A percentile compares a stretch with the other conserved stretches of the same genome.
These are phyloP conservation scores for Phytomonas serpens DNA, from an alignment of 208 protist species.

Conservation along the genomic window DNA sequence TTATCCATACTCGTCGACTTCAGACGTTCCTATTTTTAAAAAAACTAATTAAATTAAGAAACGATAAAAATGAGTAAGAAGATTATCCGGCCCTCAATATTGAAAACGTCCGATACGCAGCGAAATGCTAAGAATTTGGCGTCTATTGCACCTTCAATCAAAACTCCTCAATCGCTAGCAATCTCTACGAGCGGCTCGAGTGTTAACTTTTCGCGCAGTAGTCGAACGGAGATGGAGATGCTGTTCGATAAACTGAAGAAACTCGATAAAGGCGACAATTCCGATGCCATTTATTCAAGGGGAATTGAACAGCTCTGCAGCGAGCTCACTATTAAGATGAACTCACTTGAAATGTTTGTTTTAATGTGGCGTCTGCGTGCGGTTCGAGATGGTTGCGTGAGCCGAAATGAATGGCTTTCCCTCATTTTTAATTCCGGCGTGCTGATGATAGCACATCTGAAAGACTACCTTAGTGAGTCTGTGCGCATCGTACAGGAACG, in stretches of 20 bases:
- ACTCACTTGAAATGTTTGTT: constrained; percentile 52
- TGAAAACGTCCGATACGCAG: not conserved
- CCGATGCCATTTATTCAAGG: constrained; percentile 37
- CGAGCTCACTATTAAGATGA: constrained; percentile 31
- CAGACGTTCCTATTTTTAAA: too few species aligned
- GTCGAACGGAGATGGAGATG: constrained; percentile 48
- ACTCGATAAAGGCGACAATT: constrained; percentile 30
- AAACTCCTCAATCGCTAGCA: not conserved
- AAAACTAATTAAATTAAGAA: not conserved
- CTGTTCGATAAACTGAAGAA: constrained; percentile 42
- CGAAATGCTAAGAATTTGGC: not conserved
- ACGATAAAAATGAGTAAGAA: not conserved
- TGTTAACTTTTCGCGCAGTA: not conserved
- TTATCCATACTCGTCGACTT: not conserved
- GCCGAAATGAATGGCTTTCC: constrained; percentile 58
- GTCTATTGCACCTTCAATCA: not conserved
- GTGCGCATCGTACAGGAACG: constrained; percentile 33
- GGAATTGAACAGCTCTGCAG: constrained; percentile 48
- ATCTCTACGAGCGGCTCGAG: not conserved
- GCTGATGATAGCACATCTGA: constrained; percentile 35
- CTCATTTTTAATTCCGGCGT: constrained; percentile 55
- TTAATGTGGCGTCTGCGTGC: constrained; percentile 74
- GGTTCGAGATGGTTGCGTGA: constrained; percentile 36
- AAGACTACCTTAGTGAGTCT: constrained; percentile 34
- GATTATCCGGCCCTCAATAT: not conserved